A percentile compares a stretch with the other conserved stretches of the same genome.
Conservation (phyloP, 768 basidiomycete genomes). For the Saitozyma podzolica region DNA sequence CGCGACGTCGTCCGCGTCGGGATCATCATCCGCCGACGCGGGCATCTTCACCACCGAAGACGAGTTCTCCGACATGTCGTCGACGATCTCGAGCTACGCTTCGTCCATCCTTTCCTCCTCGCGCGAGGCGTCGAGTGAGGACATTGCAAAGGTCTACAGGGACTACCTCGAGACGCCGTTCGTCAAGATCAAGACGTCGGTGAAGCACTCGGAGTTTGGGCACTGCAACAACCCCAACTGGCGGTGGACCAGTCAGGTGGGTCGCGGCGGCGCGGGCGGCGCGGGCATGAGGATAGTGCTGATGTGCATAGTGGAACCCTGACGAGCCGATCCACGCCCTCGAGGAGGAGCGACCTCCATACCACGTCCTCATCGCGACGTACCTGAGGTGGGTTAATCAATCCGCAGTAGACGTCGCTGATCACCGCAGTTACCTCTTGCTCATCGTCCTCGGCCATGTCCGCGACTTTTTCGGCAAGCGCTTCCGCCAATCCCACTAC, state of each 20-base stretch:
- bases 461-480: conserved; percentile 92
- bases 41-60: conserved; percentile 20
- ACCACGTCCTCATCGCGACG: conserved; percentile 86
- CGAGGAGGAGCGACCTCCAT: conserved; percentile 78
- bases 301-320: conserved; percentile 44
- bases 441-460: conserved; percentile 89
- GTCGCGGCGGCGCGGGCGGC: conserved; percentile 8
- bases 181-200: conserved; percentile 39
- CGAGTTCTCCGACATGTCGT: conserved; percentile 35
- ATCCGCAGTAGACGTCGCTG: conserved; percentile 1
- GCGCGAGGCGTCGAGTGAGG: conserved; percentile 17
- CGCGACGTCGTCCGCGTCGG: conserved; percentile 5
- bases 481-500: conserved; percentile 68
- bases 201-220: conserved; percentile 79
- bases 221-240: conserved; percentile 76
- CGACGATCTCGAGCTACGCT: conserved; percentile 35
- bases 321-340: conserved; percentile 43
- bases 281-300: conserved; percentile 7
- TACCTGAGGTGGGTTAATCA: conserved; percentile 60
- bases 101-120: conserved; percentile 18
- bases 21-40: conserved; percentile 9
- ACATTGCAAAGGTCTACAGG: conserved; percentile 35
- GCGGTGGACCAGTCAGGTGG: conserved; percentile 56
- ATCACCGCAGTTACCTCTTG: conserved; percentile 65
- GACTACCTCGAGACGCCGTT: conserved; percentile 46